Base-by-base conservation (phyloP, 164 flowering plant species). In the Echeveria elegans region DNA sequence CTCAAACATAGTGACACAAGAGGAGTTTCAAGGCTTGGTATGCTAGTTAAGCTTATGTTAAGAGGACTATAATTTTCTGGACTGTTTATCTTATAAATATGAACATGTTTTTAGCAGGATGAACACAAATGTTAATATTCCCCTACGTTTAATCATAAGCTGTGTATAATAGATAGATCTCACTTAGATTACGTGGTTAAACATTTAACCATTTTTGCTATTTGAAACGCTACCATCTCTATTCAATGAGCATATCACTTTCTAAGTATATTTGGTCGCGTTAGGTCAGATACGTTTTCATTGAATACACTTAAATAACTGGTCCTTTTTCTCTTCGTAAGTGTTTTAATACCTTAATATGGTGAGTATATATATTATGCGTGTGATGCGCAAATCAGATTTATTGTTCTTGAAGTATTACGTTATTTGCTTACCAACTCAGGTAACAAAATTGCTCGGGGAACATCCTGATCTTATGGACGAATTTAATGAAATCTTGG, bases 401-500 rank as follows among this genome's bases (percentile, higher is more conserved):
- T n/a, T n/a, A n/a, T n/a, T 47, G n/a, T 47, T 47, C 16, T 19
- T 47, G 2, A 21, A 19, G 31, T 41, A 52, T 6, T 64, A 24
- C 23, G 23, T 10, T 10, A 8, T 53, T 53, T 37, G 7, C 45
- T 50, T 24, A 53, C 14, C 66, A 5, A 73, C 69, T 71, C 79
- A 86, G 90, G 84, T 86, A 65, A 71, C 80, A 62, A 86, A 81
- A 73, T 74, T 82, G 63, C 77, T 86, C 60, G 88, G 88, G 63
- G 81, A 81, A 69, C 66, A 71, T 71, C 82, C 88, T 2, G 86
- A 81, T 71, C 86, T 86, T 61, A 81, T 86, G 90, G 84, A 82
- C 7, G 86, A 82, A 58, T 84, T 86, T 70, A 81, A 74, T 74
- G 83, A 81, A 47, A 80, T 81, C 64, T 66, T 86, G 71, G 85